Conservation (phyloP, 2,329 filamentous ascomycete genomes). For the Ampelomyces quisqualis region DNA sequence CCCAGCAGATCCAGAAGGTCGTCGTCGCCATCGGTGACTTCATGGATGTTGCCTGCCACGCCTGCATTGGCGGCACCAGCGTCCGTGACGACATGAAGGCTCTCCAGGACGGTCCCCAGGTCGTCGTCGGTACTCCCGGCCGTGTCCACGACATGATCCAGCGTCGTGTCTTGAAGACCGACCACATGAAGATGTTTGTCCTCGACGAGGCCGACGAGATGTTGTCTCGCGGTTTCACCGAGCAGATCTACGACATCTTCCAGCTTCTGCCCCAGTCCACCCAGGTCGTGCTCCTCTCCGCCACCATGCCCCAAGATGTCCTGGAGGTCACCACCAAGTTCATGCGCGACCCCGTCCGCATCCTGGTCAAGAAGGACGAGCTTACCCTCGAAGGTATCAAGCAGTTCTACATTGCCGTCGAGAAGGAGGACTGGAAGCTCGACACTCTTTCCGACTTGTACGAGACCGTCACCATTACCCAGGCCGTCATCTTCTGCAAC, state of each 20-base stretch:
- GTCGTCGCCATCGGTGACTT: slow-evolving; percentile 98
- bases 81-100: slow-evolving; percentile 99
- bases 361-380: slow-evolving; percentile 99
- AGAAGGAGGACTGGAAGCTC: slow-evolving; percentile 99
- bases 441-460: slow-evolving; percentile 98
- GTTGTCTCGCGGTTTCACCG: slow-evolving; percentile 98
- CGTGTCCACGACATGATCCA: slow-evolving; percentile 99
- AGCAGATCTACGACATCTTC: slow-evolving; percentile 99
- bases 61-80: slow-evolving; percentile 97
- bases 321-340: slow-evolving; percentile 99
- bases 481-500: slow-evolving; percentile 99
- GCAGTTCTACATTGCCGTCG: slow-evolving; percentile 99
- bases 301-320: slow-evolving; percentile 98
- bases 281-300: slow-evolving; percentile 96
- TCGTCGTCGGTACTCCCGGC: slow-evolving; percentile 95
- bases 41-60: slow-evolving; percentile 99
- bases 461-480: slow-evolving; percentile 98
- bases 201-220: slow-evolving; percentile 99
- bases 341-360: slow-evolving; percentile 99
- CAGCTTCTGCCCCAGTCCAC: slow-evolving; percentile 96
- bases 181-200: slow-evolving; percentile 99
- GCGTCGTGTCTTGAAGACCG: slow-evolving; percentile 93
- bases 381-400: slow-evolving; percentile 99
- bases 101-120: slow-evolving; percentile 91
- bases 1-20: slow-evolving; percentile 99